A percentile compares a stretch with the other conserved stretches of the same genome.
phyloP scores from a whole-genome alignment of 2,329 filamentous ascomycete genomes.

The Aspergillus hiratsukae region DNA sequence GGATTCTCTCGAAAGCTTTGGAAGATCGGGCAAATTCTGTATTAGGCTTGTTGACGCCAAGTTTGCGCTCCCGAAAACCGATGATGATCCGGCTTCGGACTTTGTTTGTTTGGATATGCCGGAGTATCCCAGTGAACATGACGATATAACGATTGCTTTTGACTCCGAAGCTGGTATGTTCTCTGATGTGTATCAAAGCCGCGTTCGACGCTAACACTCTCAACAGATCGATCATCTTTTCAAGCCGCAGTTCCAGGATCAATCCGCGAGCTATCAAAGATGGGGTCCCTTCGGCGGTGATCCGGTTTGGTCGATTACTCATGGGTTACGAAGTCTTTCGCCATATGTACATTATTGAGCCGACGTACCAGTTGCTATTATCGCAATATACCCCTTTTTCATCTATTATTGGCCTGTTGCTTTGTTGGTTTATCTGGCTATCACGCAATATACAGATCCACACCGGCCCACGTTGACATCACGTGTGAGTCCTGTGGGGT shows the following conservation, averaged over 20 bases:
- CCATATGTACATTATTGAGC: neutral
- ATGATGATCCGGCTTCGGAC: constrained; percentile 52
- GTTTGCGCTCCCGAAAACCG: constrained; percentile 69
- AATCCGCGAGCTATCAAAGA: constrained; percentile 36
- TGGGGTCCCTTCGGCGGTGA: constrained; percentile 39
- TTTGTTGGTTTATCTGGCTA: neutral
- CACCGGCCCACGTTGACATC: neutral
- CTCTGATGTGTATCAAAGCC: too few relatives aligned
- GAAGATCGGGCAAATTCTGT: constrained; percentile 61
- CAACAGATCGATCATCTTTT: constrained; percentile 35
- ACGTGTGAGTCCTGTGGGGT: neutral
- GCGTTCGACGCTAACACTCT: constrained; percentile 2
- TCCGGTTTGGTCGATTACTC: neutral
- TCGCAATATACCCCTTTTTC: neutral
- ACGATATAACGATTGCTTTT: constrained; percentile 83
- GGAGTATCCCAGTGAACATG: constrained; percentile 86
- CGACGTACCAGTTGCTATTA: neutral
- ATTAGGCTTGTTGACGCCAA: constrained; percentile 85
- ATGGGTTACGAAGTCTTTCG: neutral
- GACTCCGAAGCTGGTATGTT: constrained; percentile 70
- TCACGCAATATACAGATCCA: neutral
- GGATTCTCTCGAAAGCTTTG: constrained; percentile 71
- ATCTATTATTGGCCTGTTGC: neutral
- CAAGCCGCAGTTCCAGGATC: constrained; percentile 36
- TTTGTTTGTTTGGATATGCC: constrained; percentile 84